Base-by-base conservation (phyloP, 352 stramenopile species). In the Phytophthora nicotianae region DNA sequence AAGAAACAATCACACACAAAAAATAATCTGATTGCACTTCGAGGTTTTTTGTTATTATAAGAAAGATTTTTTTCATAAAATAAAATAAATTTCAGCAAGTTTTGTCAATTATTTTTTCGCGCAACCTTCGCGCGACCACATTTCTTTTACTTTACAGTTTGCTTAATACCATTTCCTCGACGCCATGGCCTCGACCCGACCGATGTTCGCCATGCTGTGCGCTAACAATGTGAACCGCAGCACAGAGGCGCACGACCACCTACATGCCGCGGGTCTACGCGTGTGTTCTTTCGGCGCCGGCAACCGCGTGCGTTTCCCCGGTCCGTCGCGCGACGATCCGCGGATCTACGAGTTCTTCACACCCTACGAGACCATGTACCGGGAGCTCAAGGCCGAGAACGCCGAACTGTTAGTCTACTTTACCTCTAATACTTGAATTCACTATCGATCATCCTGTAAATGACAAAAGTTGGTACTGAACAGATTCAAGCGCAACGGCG, bases 151-250 rank as follows among this genome's bases (percentile, higher is more conserved):
- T n/a, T 35, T 35, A 9, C 5, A 35, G 2, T 5, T 14, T 14
- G 29, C 9, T 35, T 35, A 35, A 2, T 35, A 14, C 9, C 4
- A 5, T 13, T 35, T 35, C 9, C 29, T 9, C 9, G 29, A 3
- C 9, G 29, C 29, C 2, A 35, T 35, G 29, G 17, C n/a, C 5
- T 24, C 17, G 40, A 32, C 37, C 4, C 80, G 77, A 11, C 78
- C 81, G 26, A 86, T 91, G 72, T 96, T 96, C 58, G 81, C 84
- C 26, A 93, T 96, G 82, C 67, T 96, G 21, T 97, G 89, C 72
- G 86, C 88, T 41, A 95, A 94, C 79, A 97, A 96, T 74, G 89
- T 96, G 50, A 96, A 97, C 67, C 84, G 89, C 47, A 95, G 83
- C 73, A 96, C 90, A 5, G 89, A 96, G 70, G 89, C 89, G 19